Percentiles rank a stretch among this genome's conserved stretches.
These are phyloP conservation scores for Rhizophagus clarus DNA, from an alignment of 192 early-diverging fungal species.

Conservation along the genomic window DNA sequence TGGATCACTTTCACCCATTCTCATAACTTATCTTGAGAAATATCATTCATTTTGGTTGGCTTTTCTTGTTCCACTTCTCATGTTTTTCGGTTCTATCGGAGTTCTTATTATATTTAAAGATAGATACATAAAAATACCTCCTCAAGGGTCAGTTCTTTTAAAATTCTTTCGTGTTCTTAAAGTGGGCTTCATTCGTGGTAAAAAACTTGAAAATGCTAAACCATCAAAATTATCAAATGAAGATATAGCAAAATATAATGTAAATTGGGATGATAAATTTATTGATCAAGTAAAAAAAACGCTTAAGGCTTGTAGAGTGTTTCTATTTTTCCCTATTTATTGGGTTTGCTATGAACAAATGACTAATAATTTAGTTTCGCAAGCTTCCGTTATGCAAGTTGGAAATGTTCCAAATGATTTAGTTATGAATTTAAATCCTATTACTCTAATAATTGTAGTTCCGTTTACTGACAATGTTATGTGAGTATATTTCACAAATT, in stretches of 20 bases:
- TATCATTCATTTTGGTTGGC: slow-evolving; percentile 60
- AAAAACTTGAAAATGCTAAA: slow-evolving; percentile 63
- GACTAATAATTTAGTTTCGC: slow-evolving; percentile 62
- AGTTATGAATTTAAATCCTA: slow-evolving; percentile 69
- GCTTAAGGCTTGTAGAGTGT: slow-evolving; percentile 67
- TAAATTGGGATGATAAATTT: slow-evolving; percentile 73
- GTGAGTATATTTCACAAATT: background rate
- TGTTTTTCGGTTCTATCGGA: slow-evolving; percentile 57
- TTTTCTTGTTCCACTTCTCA: slow-evolving; percentile 55
- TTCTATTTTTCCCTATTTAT: slow-evolving; percentile 72
- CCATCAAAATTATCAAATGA: slow-evolving; percentile 52
- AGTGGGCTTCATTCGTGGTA: slow-evolving; percentile 39
- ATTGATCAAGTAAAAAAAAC: slow-evolving; percentile 66
- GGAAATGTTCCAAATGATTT: slow-evolving; percentile 64
- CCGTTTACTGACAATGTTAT: slow-evolving; percentile 62
- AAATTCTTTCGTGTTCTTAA: slow-evolving; percentile 48
- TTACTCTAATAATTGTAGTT: slow-evolving; percentile 68
- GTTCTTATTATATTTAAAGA: slow-evolving; percentile 55
- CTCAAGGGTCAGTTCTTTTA: slow-evolving; percentile 62
- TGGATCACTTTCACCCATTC: slow-evolving; percentile 64
- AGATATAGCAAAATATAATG: slow-evolving; percentile 31
- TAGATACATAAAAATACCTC: slow-evolving; percentile 54
- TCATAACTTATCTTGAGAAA: slow-evolving; percentile 60
- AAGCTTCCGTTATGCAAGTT: slow-evolving; percentile 60
- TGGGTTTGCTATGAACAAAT: slow-evolving; percentile 75